Conservation (phyloP, 2,329 filamentous ascomycete genomes). For the Pleomassaria siparia region DNA sequence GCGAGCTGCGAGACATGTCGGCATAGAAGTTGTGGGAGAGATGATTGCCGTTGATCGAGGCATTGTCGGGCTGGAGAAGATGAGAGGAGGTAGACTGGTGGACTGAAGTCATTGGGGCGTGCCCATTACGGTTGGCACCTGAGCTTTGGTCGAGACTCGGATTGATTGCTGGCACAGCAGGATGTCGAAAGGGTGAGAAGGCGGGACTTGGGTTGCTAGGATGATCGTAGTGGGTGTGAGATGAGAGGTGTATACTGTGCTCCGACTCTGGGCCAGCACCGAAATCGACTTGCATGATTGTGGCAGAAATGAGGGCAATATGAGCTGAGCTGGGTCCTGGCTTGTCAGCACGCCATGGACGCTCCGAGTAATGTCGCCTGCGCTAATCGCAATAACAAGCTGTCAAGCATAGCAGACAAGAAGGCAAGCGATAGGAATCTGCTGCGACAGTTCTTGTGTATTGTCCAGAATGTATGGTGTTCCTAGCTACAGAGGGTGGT, state of each 20-base stretch:
- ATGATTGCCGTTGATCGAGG: constrained; percentile 29
- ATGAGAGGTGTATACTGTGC: constrained; percentile 34
- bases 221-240: constrained; percentile 37
- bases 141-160: constrained; percentile 39
- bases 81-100: constrained; percentile 28
- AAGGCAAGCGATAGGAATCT: constrained; percentile 24
- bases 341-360: constrained; percentile 37
- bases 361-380: constrained; percentile 19
- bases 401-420: constrained; percentile 20
- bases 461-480: constrained; percentile 1
- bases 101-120: constrained; percentile 37
- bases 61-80: constrained; percentile 41
- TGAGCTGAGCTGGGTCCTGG: constrained; percentile 19
- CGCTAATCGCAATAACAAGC: constrained; percentile 24
- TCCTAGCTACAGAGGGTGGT: constrained; percentile 10
- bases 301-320: constrained; percentile 23
- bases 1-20: constrained; percentile 40
- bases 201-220: constrained; percentile 27
- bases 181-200: constrained; percentile 40
- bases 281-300: constrained; percentile 44
- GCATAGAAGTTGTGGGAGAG: constrained; percentile 40
- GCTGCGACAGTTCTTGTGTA: constrained; percentile 4
- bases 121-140: constrained; percentile 36
- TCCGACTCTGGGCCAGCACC: constrained; percentile 35
- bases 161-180: constrained; percentile 39